Evolutionary conservation across 495 filamentous ascomycete genomes (phyloP), one percentile per base, ranked within the genome.

Genomic region (Paragyromitra xinjiangensis): DNA sequence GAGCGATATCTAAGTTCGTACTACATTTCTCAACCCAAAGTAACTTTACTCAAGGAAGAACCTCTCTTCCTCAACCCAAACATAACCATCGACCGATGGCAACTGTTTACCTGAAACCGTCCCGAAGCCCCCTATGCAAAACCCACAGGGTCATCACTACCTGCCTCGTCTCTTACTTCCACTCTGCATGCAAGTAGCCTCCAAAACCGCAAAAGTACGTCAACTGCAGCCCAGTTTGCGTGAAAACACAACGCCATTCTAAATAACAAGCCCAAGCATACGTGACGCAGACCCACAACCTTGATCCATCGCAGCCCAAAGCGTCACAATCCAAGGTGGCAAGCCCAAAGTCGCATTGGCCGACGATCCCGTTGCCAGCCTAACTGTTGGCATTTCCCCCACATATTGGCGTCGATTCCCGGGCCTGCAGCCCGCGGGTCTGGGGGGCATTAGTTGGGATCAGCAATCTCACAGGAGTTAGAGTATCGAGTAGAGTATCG

Each of bases 361-460:
- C 19, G 45, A 42, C 34, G 37, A 64, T 64, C 59, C 19, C 34
- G 34, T 44, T 42, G 29, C 29, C 29, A 34, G 29, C 29, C 50
- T 53, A n/a, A 53, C n/a, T 53, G 50, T 22, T 53, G 44, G 42
- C 8, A 48, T 51, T 66, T 66, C 29, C 64, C 64, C 64, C 44
- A 53, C 50, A 53, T 7, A 53, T 22, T 34, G 44, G 40, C 66
- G n/a, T 24, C 19, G 37, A 58, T 61, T 62, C 37, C 19, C 37
- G 37, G 19, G 16, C 29, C 50, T 58, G 37, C 5, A 67, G 39
- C 71, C 29, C 6, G 29, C 50, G 9, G n/a, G 26, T 24, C 26
- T 48, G 40, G 50, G 29, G 26, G 39, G 42, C 55, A 45, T 12
- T 26, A 73, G 11, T 40, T 58, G 24, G 40, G 64, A 74, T 69